Evolutionary conservation across 164 flowering plant genomes (phyloP), one percentile per base, ranked within the genome.

Genomic region (Stephania japonica): DNA sequence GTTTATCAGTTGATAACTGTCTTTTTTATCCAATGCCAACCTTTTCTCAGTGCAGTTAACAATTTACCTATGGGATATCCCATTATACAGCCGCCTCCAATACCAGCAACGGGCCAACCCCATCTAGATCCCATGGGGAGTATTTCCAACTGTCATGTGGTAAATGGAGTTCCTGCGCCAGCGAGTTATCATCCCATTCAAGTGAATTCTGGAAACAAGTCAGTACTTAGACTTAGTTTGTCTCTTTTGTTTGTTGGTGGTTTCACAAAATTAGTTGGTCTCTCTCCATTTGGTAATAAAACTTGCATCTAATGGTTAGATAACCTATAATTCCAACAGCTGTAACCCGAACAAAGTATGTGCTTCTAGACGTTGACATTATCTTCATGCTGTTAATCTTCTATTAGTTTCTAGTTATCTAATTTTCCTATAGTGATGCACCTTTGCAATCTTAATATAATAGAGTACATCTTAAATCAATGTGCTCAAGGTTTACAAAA

Each of bases 1-100:
- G 38, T 7, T 2, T 47, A 12, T 47, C 16, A 16, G 16, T 47
- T 16, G 43, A 14, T 26, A 65, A 63, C 65, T 64, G 68, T 78
- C 78, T 26, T 81, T 71, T 69, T 84, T 85, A 81, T 76, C 86
- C 77, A 86, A 63, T 78, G 71, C 70, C 70, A 68, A 67, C 80
- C 79, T 76, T 66, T 85, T 81, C 86, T 77, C 86, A 85, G 87
- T 89, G 90, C 98, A 95, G 99, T 88, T 83, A 90, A 87, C 87
- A 95, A 88, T 78, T 79, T 93, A 78, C 99, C 98, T 13, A 88
- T 91, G 90, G 98, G 99, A 65, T 93, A 93, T 82, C 98, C 99
- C 19, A 91, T 91, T 53, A 75, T 91, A 24, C 98, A 84, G 75
- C 98, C 86, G 73, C 94, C 93, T 69, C 88, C 87, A 50, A 84